Base-by-base conservation (phyloP, 2,329 filamentous ascomycete genomes). In the Elsinoe necatrix region DNA sequence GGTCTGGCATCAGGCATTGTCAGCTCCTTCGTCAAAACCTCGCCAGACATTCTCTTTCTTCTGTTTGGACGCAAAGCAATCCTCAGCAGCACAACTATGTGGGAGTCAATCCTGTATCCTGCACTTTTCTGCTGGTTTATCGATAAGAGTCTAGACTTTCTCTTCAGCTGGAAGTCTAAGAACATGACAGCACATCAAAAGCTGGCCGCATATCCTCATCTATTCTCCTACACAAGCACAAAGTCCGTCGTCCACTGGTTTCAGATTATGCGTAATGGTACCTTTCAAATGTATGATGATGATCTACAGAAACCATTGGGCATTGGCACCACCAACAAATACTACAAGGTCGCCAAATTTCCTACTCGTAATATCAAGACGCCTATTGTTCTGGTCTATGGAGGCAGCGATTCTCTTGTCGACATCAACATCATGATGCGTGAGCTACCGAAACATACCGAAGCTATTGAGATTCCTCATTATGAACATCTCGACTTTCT, bases 211-310 rank as follows among this genome's bases (percentile, higher is more conserved):
- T 98, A 98, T 68, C 86, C 92, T 8, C 93, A 98, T 73, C 75
- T 98, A 0, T 98, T 95, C 74, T 96, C 91, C 0, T 97, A 92
- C 69, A 96, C 92, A 0, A 95, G 89, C 69, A 95, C 90, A 57
- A 98, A 98, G 73, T 91, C 86, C 18, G 90, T 98, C 7, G 93
- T 98, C 0, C 93, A 98, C 69, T 98, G 93, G 93, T 98, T 98
- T 70, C 93, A 98, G 69, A 96, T 98, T 68, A 98, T 98, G 65
- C 86, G 93, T 62, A 96, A 92, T 66, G 88, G 89, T 65, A 90
- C 84, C 23, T 97, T 98, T 71, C 93, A 98, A 71, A 96, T 98
- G 88, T 97, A 91, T 70, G 93, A 98, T 68, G 93, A 98, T 68
- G 92, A 97, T 65, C 81, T 93, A 0, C 87, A 90, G 57, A 85